Evolutionary conservation across 345 rosid species (phyloP).

Genomic region (Physaria fendleri): DNA sequence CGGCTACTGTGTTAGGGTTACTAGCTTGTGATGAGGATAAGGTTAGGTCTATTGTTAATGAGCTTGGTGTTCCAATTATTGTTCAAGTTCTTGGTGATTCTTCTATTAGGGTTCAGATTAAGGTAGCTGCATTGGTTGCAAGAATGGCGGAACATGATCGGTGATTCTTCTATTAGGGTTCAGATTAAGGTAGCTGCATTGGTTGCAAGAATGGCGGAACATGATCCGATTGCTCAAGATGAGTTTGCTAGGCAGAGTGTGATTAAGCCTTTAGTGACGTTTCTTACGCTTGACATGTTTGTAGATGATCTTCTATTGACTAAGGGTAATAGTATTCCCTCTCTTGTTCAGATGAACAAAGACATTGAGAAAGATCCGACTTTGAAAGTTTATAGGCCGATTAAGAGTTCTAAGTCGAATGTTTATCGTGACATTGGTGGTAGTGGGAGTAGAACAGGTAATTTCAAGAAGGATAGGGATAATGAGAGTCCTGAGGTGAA

Average conservation of each 20-base stretch:
- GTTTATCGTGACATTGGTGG: conserved; percentile 34
- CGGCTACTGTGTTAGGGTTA: conserved; percentile 34
- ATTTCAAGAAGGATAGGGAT: conserved; percentile 60
- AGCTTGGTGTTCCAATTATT: conserved; percentile 54
- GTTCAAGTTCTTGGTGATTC: conserved; percentile 65
- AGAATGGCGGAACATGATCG: conserved; percentile 84
- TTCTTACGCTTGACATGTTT: conserved; percentile 61
- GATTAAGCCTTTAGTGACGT: conserved; percentile 67
- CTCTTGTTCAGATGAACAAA: conserved; percentile 68
- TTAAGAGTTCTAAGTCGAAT: conserved; percentile 39
- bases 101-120: conserved; percentile 59
- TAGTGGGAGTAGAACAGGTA: conserved; percentile 30
- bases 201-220: conserved; percentile 78
- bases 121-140: conserved; percentile 57
- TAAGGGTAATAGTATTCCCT: conserved; percentile 66
- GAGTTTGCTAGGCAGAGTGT: conserved; percentile 86
- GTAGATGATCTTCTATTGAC: conserved; percentile 43
- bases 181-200: conserved; percentile 54
- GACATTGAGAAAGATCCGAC: conserved; percentile 35
- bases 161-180: conserved; percentile 63
- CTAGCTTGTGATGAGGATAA: conserved; percentile 60
- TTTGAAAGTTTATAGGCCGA: conserved; percentile 32
- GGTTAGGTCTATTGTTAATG: conserved; percentile 46
- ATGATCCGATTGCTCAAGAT: conserved; percentile 55
- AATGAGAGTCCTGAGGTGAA: conserved; percentile 61